Evolutionary conservation across 169 alveolate genomes (phyloP).

Genomic region (Fabrea salina): DNA sequence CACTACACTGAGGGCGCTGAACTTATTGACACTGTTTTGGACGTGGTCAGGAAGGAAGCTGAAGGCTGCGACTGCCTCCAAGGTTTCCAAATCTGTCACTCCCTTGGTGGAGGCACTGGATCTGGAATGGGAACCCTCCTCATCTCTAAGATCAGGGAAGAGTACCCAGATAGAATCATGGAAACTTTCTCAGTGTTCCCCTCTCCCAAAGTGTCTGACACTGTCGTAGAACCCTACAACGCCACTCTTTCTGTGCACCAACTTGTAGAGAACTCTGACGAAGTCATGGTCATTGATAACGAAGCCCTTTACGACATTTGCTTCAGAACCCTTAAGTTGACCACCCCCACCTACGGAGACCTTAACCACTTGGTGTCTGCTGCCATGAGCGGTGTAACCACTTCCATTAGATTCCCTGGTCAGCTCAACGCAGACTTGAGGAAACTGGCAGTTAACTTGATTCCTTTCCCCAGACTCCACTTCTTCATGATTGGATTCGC

Average conservation of each 20-base stretch:
- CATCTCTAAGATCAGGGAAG: slow-evolving; percentile 97
- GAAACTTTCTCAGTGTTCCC: slow-evolving; percentile 98
- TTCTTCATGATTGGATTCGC: slow-evolving; percentile 99
- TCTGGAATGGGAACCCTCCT: slow-evolving; percentile 98
- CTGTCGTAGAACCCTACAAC: slow-evolving; percentile 98
- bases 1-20: slow-evolving; percentile 99
- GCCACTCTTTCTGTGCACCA: slow-evolving; percentile 98
- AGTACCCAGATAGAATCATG: slow-evolving; percentile 98
- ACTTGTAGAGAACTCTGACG: slow-evolving; percentile 97
- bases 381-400: slow-evolving; percentile 95
- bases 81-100: slow-evolving; percentile 98
- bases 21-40: slow-evolving; percentile 96
- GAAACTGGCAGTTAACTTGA: slow-evolving; percentile 96
- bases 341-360: slow-evolving; percentile 99
- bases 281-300: slow-evolving; percentile 96
- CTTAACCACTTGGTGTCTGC: slow-evolving; percentile 96
- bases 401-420: slow-evolving; percentile 74
- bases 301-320: slow-evolving; percentile 99
- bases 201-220: slow-evolving; percentile 98
- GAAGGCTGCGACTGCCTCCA: slow-evolving; percentile 98
- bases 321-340: slow-evolving; percentile 96
- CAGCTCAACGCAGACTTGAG: slow-evolving; percentile 84
- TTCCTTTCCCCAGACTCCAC: slow-evolving; percentile 98
- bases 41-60: slow-evolving; percentile 98
- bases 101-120: slow-evolving; percentile 99